Conservation (phyloP, 257 asterid genomes). For the Forsythia suspensa region DNA sequence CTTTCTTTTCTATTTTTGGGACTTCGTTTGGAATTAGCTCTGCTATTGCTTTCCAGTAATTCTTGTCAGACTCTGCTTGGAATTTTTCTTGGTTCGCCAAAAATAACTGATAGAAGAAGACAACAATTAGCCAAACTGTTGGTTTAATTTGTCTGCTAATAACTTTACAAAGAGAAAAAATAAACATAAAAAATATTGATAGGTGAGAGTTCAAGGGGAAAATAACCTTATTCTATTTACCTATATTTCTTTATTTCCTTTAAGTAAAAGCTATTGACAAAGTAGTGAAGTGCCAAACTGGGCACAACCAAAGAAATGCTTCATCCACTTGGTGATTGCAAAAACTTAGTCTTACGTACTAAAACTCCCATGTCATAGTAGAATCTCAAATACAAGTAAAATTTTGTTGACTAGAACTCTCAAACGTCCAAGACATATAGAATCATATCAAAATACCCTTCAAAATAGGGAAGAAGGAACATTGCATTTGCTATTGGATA, state of each 20-base stretch:
- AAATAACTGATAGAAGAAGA: constrained; percentile 44
- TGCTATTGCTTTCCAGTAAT: constrained; percentile 85
- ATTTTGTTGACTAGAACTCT: neutral
- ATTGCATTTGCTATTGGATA: neutral
- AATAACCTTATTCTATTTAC: neutral
- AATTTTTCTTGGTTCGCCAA: constrained; percentile 65
- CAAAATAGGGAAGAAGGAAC: neutral
- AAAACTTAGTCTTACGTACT: neutral
- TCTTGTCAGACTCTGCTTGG: constrained; percentile 75
- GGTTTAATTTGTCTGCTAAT: neutral
- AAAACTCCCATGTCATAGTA: neutral
- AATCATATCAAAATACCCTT: neutral
- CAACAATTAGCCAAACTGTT: neutral
- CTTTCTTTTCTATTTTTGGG: constrained; percentile 50
- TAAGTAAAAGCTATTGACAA: neutral
- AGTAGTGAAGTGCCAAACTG: neutral
- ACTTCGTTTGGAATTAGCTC: constrained; percentile 84
- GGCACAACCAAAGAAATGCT: neutral
- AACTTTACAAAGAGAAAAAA: neutral
- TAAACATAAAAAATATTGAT: neutral
- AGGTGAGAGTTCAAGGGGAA: too few relatives aligned
- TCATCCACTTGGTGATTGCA: neutral
- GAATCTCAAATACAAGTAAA: neutral
- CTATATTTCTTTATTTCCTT: neutral
- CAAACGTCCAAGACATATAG: neutral